phyloP scores from a whole-genome alignment of 371 early-diverging fungal species.

The Phascolomyces articulosus region DNA sequence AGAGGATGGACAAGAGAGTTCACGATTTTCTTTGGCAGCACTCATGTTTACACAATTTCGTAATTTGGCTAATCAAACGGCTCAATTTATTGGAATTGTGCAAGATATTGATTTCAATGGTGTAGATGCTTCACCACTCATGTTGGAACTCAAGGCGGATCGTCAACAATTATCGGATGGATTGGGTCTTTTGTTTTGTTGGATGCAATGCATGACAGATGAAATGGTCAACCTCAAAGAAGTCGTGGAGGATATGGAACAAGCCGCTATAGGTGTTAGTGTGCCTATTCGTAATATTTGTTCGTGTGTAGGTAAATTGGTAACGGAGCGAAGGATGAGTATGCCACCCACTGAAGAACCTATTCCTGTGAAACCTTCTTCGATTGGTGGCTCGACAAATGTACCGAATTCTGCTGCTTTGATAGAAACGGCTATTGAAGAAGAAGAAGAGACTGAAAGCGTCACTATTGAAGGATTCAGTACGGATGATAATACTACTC shows the following conservation, averaged over 20 bases:
- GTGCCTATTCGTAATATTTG: constrained; percentile 30
- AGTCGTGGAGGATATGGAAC: constrained; percentile 19
- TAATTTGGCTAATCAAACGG: constrained; percentile 44
- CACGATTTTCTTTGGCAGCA: constrained; percentile 54
- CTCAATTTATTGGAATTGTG: constrained; percentile 44
- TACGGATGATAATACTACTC: neutral
- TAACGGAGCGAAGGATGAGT: constrained; percentile 12
- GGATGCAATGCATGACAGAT: constrained; percentile 65
- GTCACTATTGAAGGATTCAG: neutral
- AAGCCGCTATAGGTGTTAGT: constrained; percentile 23
- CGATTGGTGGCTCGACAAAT: neutral
- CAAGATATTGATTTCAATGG: constrained; percentile 41
- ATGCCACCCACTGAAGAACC: neutral
- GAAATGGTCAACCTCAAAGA: constrained; percentile 26
- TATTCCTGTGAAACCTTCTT: neutral
- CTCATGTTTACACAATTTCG: constrained; percentile 57
- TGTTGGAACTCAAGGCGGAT: constrained; percentile 17
- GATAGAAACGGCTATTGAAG: constrained; percentile 6
- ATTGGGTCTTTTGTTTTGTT: constrained; percentile 67
- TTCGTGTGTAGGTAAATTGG: constrained; percentile 24
- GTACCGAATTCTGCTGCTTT: neutral
- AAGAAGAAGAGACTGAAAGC: constrained; percentile 13
- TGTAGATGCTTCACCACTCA: constrained; percentile 24
- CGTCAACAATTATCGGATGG: constrained; percentile 65
- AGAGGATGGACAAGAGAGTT: constrained; percentile 12